Evolutionary conservation across 2,329 filamentous ascomycete genomes (phyloP), one percentile per base, ranked within the genome.

Genomic region (Aspergillus tamarii): DNA sequence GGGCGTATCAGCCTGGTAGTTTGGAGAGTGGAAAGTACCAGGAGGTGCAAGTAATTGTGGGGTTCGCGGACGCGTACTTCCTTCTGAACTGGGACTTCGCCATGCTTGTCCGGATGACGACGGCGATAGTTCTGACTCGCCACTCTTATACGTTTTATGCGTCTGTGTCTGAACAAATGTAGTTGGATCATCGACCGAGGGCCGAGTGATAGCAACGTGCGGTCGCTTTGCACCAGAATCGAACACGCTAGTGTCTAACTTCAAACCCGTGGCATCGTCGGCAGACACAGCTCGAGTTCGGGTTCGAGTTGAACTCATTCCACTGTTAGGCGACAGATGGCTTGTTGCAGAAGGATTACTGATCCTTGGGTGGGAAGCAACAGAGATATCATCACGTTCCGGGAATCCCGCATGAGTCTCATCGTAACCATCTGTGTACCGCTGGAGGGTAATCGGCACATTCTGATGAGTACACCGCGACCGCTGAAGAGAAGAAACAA

Each of bases 401-500:
- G 82, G 82, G 26, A 74, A 78, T 41, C 80, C 78, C 34, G 30
- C 12, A 77, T 81, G 53, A n/a, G 32, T 34, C 59, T 73, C 78
- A n/a, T 79, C 79, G 52, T 83, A 79, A 65, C 89, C 87, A 66
- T 91, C 89, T 0, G 90, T 91, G 73, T 90, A 90, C 70, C 89
- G 87, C 64, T 91, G 86, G 28, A 88, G 79, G 67, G 88, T 85
- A 65, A 96, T 88, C 2, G 89, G 86, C 50, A 88, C 86, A 21
- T 91, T 66, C 30, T 64, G 85, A 70, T 89, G 88, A 30, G 91
- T 87, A 67, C 92, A 95, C 72, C 91, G 88, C 61, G 93, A 91
- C 67, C 89, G 91, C 72, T 96, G 89, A 62, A 99, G 80, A 3
- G 93, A 93, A n/a, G 92, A 90, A 53, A 99, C 82, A 3, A 97